A percentile compares a stretch with the other conserved stretches of the same genome.
These are phyloP conservation scores for Blakeslea trispora DNA, from an alignment of 371 early-diverging fungal genomes.

Conservation along the genomic window DNA sequence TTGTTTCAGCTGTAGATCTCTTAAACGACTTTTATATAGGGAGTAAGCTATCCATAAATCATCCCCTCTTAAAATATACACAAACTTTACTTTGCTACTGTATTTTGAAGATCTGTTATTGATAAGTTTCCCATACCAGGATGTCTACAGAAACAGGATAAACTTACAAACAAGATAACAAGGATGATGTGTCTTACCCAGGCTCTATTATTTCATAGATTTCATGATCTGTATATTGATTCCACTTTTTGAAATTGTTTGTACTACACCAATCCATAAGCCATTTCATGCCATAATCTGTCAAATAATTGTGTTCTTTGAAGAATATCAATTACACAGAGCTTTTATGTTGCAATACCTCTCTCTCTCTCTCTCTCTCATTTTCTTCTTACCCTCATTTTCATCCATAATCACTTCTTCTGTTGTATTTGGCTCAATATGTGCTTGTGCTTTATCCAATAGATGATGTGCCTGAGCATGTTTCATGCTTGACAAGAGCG, in stretches of 20 bases:
- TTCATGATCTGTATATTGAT: slow-evolving; percentile 65
- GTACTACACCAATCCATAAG: slow-evolving; percentile 73
- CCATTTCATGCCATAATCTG: slow-evolving; percentile 69
- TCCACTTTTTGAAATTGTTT: slow-evolving; percentile 72
- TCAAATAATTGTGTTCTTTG: slow-evolving; percentile 61
- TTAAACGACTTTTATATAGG: slow-evolving; percentile 37
- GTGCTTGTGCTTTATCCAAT: slow-evolving; percentile 31
- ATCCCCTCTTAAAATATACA: neutral
- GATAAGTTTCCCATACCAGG: slow-evolving; percentile 69
- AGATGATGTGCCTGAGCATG: slow-evolving; percentile 54
- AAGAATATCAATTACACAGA: neutral
- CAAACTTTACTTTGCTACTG: slow-evolving; percentile 56
- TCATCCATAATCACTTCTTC: slow-evolving; percentile 40
- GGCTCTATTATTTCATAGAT: slow-evolving; percentile 70
- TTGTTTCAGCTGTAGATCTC: slow-evolving; percentile 62
- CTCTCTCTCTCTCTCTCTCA: too few species aligned
- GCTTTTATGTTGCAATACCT: neutral
- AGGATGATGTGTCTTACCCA: too few species aligned
- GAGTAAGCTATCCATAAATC: too few species aligned
- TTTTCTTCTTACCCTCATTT: slow-evolving; percentile 36
- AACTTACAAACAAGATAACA: too few species aligned
- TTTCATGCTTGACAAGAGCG: slow-evolving; percentile 70
- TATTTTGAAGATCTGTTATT: slow-evolving; percentile 62
- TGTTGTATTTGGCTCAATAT: slow-evolving; percentile 12
- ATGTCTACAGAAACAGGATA: slow-evolving; percentile 50